Base-by-base conservation (phyloP, 805 yeast genomes). In the Saccharomycopsis sp. region DNA sequence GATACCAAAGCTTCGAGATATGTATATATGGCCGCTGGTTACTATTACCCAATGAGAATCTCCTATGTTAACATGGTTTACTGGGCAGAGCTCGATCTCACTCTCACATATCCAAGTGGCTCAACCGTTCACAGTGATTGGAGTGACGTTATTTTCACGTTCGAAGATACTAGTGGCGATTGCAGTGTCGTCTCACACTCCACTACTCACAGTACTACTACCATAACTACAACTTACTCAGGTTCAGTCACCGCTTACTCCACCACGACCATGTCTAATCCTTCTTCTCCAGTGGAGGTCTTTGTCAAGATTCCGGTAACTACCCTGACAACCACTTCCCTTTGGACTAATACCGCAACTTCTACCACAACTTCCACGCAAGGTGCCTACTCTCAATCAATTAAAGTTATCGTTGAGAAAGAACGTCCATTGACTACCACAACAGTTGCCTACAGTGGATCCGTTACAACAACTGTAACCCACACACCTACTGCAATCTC, bases 21-120 rank as follows among this genome's bases (percentile, higher is more conserved):
- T 16, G 24, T 20, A 8, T 58, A 61, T 37, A 59, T 69, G 41
- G 56, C 59, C 8, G 66, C 57, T 3, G 73, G 72, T 20, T 52
- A 56, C 37, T 67, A 64, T 57, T 70, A 70, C 55, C 74, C 74
- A 16, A 58, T 68, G 2, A 65, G 70, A 57, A 56, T 68, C n/a
- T 64, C 67, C 15, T 66, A 57, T 34, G 60, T 64, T 16, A 69
- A 70, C 47, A 57, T 63, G 51, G 59, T 57, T 20, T 59, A 59
- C 53, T 57, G 57, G 5, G 66, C 63, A 52, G 57, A 61, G 8
- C 52, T 65, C 34, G 55, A 55, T 12, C 61, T 66, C n/a, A 34
- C 61, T 8, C 64, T 63, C 44, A 58, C 59, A 1, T 61, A 59
- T 46, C 71, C 71, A 2, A 57, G 46, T 34, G 68, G 68, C 12